phyloP scores from a whole-genome alignment of 495 filamentous ascomycete genomes.

The Penicillium soppii region DNA sequence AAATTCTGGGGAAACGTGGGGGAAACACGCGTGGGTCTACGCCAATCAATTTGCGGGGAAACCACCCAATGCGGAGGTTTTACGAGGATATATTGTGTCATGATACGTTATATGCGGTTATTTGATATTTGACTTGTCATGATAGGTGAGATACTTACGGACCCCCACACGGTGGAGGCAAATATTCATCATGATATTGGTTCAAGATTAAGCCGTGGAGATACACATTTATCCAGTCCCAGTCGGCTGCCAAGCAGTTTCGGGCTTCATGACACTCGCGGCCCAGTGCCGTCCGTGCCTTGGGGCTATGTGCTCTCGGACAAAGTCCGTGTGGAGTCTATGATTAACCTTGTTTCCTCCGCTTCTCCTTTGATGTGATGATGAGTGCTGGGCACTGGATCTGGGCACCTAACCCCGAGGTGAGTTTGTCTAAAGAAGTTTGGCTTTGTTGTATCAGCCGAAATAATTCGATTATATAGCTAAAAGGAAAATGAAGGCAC shows the following conservation, averaged over 20 bases:
- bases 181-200: too few relatives aligned
- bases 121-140: too few relatives aligned
- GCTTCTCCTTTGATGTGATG: too few relatives aligned
- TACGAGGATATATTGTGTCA: not conserved
- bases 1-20: slow-evolving; percentile 10
- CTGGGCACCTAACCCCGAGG: too few relatives aligned
- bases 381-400: not conserved
- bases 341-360: too few relatives aligned
- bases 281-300: not conserved
- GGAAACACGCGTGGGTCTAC: not conserved
- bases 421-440: too few relatives aligned
- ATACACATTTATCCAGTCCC: not conserved
- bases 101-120: not conserved
- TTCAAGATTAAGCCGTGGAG: not conserved
- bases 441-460: too few relatives aligned
- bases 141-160: not conserved
- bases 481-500: too few relatives aligned
- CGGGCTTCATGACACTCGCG: not conserved
- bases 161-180: slow-evolving; percentile 3
- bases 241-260: not conserved
- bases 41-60: slow-evolving; percentile 10
- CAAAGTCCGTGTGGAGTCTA: not conserved
- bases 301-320: not conserved
- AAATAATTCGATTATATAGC: too few relatives aligned
- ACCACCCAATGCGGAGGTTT: not conserved